A percentile compares a stretch with the other conserved stretches of the same genome.
phyloP scores from a whole-genome alignment of 2,329 filamentous ascomycete genomes.

The Trichothecium sympodiale region DNA sequence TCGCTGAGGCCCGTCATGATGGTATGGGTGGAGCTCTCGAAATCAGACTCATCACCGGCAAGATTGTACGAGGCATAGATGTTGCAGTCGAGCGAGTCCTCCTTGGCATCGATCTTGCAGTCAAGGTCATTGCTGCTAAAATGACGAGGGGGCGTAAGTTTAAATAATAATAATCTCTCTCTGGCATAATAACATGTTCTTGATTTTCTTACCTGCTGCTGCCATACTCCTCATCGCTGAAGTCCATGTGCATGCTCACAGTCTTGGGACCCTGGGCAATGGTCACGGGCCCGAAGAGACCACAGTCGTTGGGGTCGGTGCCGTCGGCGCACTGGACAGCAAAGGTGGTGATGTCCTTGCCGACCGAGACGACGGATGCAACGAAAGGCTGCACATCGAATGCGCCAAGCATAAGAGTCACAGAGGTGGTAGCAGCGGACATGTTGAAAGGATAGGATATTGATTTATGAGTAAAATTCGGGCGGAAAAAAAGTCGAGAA shows the following conservation, averaged over 20 bases:
- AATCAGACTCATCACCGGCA: conserved; percentile 11
- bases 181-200: too few relatives aligned
- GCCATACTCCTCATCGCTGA: conserved; percentile 1
- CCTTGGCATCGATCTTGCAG: not conserved
- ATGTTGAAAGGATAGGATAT: too few relatives aligned
- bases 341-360: conserved; percentile 17
- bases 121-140: conserved; percentile 10
- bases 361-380: conserved; percentile 19
- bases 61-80: conserved; percentile 12
- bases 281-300: conserved; percentile 10
- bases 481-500: too few relatives aligned
- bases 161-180: too few relatives aligned
- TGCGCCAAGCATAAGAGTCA: conserved; percentile 16
- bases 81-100: conserved; percentile 1
- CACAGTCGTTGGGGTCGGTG: conserved; percentile 13
- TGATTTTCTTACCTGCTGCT: conserved; percentile 11
- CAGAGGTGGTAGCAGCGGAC: conserved; percentile 8
- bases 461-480: too few relatives aligned
- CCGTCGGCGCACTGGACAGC: conserved; percentile 14
- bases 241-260: conserved; percentile 9
- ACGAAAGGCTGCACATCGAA: conserved; percentile 11
- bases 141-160: conserved; percentile 1
- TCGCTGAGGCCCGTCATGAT: conserved; percentile 1
- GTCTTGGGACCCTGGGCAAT: conserved; percentile 18
- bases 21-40: conserved; percentile 11